Conservation (phyloP, 345 rosid species). For the Adansonia digitata region DNA sequence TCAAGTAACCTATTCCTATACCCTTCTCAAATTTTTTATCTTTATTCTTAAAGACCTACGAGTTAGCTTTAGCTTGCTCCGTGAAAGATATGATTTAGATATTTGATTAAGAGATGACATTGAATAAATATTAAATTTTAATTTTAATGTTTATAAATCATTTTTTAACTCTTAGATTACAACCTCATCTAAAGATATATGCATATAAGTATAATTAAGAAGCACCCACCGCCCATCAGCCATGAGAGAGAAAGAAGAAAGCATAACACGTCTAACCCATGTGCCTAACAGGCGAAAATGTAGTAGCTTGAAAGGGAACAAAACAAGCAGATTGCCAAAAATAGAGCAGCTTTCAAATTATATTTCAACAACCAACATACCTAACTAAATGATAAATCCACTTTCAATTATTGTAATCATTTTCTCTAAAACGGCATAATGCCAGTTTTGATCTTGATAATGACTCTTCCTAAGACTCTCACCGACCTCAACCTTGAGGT, state of each 20-base stretch:
- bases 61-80: too few relatives aligned
- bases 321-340: conserved; percentile 11
- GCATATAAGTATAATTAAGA: neutral
- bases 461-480: neutral
- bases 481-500: too few relatives aligned
- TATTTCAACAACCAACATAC: conserved; percentile 31
- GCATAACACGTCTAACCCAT: conserved; percentile 18
- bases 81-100: too few relatives aligned
- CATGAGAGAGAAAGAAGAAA: conserved; percentile 4
- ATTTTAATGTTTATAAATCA: too few relatives aligned
- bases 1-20: too few relatives aligned
- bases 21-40: too few relatives aligned
- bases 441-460: neutral
- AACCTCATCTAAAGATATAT: too few relatives aligned
- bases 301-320: conserved; percentile 38
- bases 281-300: conserved; percentile 28
- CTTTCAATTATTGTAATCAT: neutral
- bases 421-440: neutral
- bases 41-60: too few relatives aligned
- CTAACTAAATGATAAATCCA: conserved; percentile 26
- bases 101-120: too few relatives aligned
- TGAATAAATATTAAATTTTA: too few relatives aligned
- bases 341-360: conserved; percentile 7
- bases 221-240: neutral
- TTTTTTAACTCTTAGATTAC: too few relatives aligned